These are phyloP conservation scores for Postia placenta DNA, from an alignment of 768 basidiomycete genomes.

Conservation along the genomic window DNA sequence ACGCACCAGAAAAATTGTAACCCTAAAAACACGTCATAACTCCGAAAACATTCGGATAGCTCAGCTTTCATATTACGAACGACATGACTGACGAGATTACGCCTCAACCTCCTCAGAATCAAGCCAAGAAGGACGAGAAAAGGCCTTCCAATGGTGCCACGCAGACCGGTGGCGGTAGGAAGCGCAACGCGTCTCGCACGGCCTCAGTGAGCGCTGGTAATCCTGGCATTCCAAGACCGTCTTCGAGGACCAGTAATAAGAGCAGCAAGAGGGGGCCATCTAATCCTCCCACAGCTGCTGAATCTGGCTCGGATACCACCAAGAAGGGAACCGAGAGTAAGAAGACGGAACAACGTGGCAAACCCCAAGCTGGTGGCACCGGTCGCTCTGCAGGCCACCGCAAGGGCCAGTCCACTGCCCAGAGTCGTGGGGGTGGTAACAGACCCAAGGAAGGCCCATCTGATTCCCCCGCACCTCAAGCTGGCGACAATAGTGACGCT, in stretches of 20 bases:
- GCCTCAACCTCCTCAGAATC: slow-evolving; percentile 41
- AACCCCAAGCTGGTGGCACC: slow-evolving; percentile 31
- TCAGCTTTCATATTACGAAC: slow-evolving; percentile 54
- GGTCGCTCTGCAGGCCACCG: slow-evolving; percentile 42
- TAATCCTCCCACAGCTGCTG: slow-evolving; percentile 35
- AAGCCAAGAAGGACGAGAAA: slow-evolving; percentile 70
- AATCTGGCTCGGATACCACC: slow-evolving; percentile 71
- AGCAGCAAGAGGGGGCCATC: slow-evolving; percentile 54
- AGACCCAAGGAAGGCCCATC: slow-evolving; percentile 36
- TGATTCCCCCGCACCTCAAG: slow-evolving; percentile 40
- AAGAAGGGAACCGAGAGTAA: slow-evolving; percentile 52
- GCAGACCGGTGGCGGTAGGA: slow-evolving; percentile 39
- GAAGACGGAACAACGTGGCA: slow-evolving; percentile 43
- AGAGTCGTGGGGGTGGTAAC: slow-evolving; percentile 40
- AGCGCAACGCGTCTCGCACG: slow-evolving; percentile 27
- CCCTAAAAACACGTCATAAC: slow-evolving; percentile 35
- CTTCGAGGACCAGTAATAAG: slow-evolving; percentile 65
- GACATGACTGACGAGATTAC: slow-evolving; percentile 82
- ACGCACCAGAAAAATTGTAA: slow-evolving; percentile 39
- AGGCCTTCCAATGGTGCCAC: slow-evolving; percentile 36
- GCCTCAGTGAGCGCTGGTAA: slow-evolving; percentile 13
- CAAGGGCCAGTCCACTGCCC: slow-evolving; percentile 53
- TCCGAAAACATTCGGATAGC: slow-evolving; percentile 17
- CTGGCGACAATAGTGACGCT: slow-evolving; percentile 69
- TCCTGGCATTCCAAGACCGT: slow-evolving; percentile 46